A percentile compares a stretch with the other conserved stretches of the same genome.
Conservation (phyloP, 2,329 filamentous ascomycete genomes). For the Penicillium sp. region DNA sequence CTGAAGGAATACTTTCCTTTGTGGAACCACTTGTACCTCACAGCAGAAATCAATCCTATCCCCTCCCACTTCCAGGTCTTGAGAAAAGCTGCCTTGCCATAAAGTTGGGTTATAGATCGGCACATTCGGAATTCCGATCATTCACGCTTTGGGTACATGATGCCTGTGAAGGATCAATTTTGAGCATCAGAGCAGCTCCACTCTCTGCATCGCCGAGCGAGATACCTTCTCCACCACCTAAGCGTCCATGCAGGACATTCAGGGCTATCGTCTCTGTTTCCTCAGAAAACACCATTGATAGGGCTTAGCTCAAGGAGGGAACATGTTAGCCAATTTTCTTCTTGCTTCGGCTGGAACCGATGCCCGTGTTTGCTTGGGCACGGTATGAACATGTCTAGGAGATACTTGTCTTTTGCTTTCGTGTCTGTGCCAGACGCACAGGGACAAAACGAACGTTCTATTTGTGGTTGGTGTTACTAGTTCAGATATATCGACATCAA, state of each 20-base stretch:
- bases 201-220: not conserved
- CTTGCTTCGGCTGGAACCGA: not conserved
- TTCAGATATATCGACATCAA: not conserved
- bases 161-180: conserved; percentile 1
- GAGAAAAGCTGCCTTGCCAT: not conserved
- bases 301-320: not conserved
- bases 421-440: not conserved
- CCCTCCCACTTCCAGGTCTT: not conserved
- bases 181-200: conserved; percentile 2
- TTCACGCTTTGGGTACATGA: not conserved
- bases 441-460: not conserved
- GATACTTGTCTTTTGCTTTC: not conserved
- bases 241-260: not conserved
- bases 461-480: not conserved
- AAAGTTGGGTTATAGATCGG: conserved; percentile 1
- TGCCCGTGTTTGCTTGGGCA: not conserved
- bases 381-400: not conserved
- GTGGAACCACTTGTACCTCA: not conserved
- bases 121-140: not conserved
- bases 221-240: not conserved
- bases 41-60: conserved; percentile 1
- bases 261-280: not conserved
- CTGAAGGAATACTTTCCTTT: not conserved
- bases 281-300: not conserved
- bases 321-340: not conserved